Base-by-base conservation (phyloP, 192 early-diverging fungal species). In the Mortierella antarctica region DNA sequence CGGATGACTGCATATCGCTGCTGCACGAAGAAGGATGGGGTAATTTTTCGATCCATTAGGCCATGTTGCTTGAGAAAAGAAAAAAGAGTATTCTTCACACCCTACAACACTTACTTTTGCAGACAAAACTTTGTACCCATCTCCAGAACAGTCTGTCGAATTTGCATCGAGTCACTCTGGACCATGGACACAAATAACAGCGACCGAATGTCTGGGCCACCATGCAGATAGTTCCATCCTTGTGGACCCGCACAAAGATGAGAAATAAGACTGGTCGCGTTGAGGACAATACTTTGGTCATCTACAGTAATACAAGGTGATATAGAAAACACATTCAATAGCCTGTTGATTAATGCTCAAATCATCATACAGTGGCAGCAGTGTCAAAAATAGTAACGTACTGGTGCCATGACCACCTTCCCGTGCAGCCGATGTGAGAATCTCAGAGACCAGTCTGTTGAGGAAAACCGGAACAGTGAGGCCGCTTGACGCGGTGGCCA, bases 181-280 rank as follows among this genome's bases (percentile, higher is more conserved):
- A 80, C 65, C 77, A 80, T 80, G 11, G 77, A 80, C 3, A 80
- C 61, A 21, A 68, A 80, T 39, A 80, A 72, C 40, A 80, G 54
- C 4, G 77, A 71, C 4, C 77, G 65, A 31, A 80, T 58, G 48
- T 80, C 70, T 9, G 77, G 47, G 8, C 77, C 70, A 11, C 31
- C 50, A 14, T 80, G 77, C 14, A 80, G 72, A 31, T 80, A 58
- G 6, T 72, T 57, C 77, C 77, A 80, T 7, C 77, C 77, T 3
- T 48, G 40, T 10, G 77, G 70, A 4, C 77, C 77, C 13, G 69
- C 54, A 23, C 77, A 80, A 45, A 80, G 65, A 42, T 80, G 58
- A 0, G 77, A 80, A 49, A 80, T 80, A 41, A 80, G 65, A 39
- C 58, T 68, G 11, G 77, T 68, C 5, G 77, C 77, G 40, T 80